Base-by-base conservation (phyloP, 2,329 filamentous ascomycete genomes). In the Talaromyces piceae region DNA sequence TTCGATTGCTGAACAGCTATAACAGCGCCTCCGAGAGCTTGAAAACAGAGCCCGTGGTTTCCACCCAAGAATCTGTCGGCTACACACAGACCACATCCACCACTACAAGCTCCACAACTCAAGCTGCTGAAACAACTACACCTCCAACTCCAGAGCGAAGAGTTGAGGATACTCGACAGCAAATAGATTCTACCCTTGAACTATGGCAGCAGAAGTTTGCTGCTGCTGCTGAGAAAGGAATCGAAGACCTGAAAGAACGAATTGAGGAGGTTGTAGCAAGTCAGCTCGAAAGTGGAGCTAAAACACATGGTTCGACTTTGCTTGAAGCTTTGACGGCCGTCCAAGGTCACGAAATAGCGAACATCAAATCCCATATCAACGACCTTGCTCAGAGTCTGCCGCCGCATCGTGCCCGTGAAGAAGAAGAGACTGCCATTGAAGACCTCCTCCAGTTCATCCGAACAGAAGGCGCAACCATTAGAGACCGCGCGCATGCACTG, bases 201-300 rank as follows among this genome's bases (percentile, higher is more conserved):
- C 78, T 79, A 51, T 98, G 93, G 91, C 87, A 96, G 68, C 81
- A 82, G 55, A 94, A 95, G 63, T 96, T 95, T 65, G 80, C 87
- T 25, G 82, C 84, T 54, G 90, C 90, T 8, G 88, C 88, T 6
- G 87, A 94, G 54, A 90, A 94, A 64, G 91, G 90, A 5, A 74
- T 80, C n/a, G 81, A 84, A 55, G 81, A 87, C 60, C 73, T 88
- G 5, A 76, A 81, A 55, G 74, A 79, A 26, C 77, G 81, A 18
- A 77, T 87, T 41, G 69, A 74, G 5, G 79, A 93, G 56, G 88
- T 97, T 55, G 86, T 91, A 28, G 71, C 82, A 2, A 79, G 79
- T 13, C 81, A 88, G 51, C 82, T 84, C n/a, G 80, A 82, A 31
- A 89, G 87, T 52, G 79, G 79, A 56, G 76, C 80, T 6, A 62